phyloP scores from a whole-genome alignment of 2,329 filamentous ascomycete species.

The Claviceps sp. region DNA sequence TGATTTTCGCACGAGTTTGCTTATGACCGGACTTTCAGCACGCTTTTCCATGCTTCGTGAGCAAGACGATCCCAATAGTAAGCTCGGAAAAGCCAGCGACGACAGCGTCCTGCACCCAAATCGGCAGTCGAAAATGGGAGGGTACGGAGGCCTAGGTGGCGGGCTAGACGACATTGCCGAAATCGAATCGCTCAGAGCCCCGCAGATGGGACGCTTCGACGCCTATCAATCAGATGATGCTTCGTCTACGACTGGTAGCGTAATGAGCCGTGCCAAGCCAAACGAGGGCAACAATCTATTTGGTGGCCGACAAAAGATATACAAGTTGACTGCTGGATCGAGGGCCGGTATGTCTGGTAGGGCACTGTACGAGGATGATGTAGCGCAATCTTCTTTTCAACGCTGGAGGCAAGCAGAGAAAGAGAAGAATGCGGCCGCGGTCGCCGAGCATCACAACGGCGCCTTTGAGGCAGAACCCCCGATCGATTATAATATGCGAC shows the following conservation, averaged over 20 bases:
- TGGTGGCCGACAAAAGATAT: constrained; percentile 90
- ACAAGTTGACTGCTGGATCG: constrained; percentile 57
- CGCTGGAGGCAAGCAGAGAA: constrained; percentile 52
- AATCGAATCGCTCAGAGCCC: constrained; percentile 63
- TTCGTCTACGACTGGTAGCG: constrained; percentile 47
- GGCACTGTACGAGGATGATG: constrained; percentile 75
- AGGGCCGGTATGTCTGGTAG: constrained; percentile 48
- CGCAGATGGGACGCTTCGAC: constrained; percentile 44
- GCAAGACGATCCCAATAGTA: constrained; percentile 81
- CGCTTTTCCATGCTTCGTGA: constrained; percentile 95
- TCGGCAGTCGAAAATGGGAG: constrained; percentile 61
- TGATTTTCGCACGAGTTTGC: constrained; percentile 85
- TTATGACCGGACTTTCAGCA: constrained; percentile 90
- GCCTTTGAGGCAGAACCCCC: constrained; percentile 33
- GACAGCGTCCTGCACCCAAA: constrained; percentile 83
- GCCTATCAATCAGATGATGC: constrained; percentile 63
- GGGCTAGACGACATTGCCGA: constrained; percentile 76
- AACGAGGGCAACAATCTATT: constrained; percentile 88
- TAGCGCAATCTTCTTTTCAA: constrained; percentile 73
- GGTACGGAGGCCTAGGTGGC: constrained; percentile 46
- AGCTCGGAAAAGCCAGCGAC: constrained; percentile 86
- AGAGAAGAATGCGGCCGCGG: constrained; percentile 33
- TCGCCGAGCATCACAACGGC: constrained; percentile 24
- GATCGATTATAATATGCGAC: constrained; percentile 56
- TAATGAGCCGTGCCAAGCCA: constrained; percentile 76